Evolutionary conservation across 768 basidiomycete genomes (phyloP).

Genomic region (Mycena albidolilacea): DNA sequence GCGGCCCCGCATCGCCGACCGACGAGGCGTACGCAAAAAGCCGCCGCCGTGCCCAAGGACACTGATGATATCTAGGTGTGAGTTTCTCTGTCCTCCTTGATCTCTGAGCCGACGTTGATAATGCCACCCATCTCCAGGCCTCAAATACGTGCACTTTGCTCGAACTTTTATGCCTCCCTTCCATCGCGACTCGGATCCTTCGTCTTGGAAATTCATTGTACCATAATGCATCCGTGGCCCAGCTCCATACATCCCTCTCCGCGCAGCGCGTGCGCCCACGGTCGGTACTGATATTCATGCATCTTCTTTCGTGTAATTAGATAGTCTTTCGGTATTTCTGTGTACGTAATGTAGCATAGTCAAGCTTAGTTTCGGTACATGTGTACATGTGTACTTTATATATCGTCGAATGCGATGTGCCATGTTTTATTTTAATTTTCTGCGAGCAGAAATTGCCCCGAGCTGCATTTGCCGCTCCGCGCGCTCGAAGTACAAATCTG

Average conservation of each 20-base stretch:
- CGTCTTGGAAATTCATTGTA: slow-evolving; percentile 9
- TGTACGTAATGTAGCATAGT: too few species aligned
- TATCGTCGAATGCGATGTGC: neutral
- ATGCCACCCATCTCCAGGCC: neutral
- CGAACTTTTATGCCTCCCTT: too few species aligned
- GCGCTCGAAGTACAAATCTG: neutral
- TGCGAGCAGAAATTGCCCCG: neutral
- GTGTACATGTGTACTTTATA: neutral
- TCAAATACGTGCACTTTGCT: neutral
- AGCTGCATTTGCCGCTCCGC: neutral
- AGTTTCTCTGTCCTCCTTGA: neutral
- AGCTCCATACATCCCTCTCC: neutral
- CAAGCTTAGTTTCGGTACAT: too few species aligned
- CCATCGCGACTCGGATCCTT: neutral
- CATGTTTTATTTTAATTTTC: neutral
- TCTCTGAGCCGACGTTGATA: neutral
- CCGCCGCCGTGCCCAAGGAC: slow-evolving; percentile 15
- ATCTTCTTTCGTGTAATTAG: slow-evolving; percentile 15
- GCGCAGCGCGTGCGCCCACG: neutral
- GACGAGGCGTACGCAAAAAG: slow-evolving; percentile 29
- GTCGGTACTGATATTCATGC: slow-evolving; percentile 3
- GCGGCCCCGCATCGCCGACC: slow-evolving; percentile 20
- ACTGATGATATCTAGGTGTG: neutral
- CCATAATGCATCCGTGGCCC: neutral
- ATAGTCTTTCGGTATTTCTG: neutral